phyloP scores from a whole-genome alignment of 2,329 filamentous ascomycete species.

The Eurotiales sp. region DNA sequence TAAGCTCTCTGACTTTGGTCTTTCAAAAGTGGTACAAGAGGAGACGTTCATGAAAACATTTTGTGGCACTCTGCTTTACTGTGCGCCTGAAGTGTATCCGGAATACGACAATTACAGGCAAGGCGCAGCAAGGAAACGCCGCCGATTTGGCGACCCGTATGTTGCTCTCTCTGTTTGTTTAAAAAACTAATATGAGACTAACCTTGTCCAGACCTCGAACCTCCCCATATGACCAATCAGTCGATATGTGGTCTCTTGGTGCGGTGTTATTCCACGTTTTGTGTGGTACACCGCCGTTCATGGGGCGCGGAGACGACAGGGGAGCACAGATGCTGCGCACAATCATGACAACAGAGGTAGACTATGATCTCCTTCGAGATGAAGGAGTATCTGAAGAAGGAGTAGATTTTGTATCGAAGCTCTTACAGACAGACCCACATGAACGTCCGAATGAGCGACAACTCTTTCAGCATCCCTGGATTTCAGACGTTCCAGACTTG shows the following conservation, averaged over 20 bases:
- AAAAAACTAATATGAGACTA: not conserved
- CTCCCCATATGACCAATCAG: slow-evolving; percentile 78
- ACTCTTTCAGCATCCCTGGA: slow-evolving; percentile 71
- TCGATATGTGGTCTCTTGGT: slow-evolving; percentile 95
- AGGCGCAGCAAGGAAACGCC: slow-evolving; percentile 59
- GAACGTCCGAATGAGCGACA: slow-evolving; percentile 69
- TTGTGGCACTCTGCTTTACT: slow-evolving; percentile 92
- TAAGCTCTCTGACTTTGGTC: slow-evolving; percentile 92
- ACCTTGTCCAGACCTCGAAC: slow-evolving; percentile 42
- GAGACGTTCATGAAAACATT: slow-evolving; percentile 95
- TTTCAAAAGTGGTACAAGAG: slow-evolving; percentile 90
- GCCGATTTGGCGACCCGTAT: slow-evolving; percentile 50
- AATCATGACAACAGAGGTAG: slow-evolving; percentile 75
- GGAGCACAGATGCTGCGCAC: slow-evolving; percentile 72
- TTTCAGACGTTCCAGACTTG: slow-evolving; percentile 52
- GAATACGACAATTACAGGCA: slow-evolving; percentile 66
- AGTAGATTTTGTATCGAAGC: slow-evolving; percentile 70
- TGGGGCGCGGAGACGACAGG: slow-evolving; percentile 69
- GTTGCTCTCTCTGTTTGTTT: slow-evolving; percentile 17
- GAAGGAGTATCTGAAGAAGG: slow-evolving; percentile 61
- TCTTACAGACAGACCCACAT: slow-evolving; percentile 77
- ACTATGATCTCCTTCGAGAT: slow-evolving; percentile 60
- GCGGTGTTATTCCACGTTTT: slow-evolving; percentile 86
- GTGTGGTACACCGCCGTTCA: slow-evolving; percentile 76
- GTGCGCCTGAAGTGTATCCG: slow-evolving; percentile 92